Conservation (phyloP, 371 early-diverging fungal genomes). For the Amoeboaphelidium protococcarum region DNA sequence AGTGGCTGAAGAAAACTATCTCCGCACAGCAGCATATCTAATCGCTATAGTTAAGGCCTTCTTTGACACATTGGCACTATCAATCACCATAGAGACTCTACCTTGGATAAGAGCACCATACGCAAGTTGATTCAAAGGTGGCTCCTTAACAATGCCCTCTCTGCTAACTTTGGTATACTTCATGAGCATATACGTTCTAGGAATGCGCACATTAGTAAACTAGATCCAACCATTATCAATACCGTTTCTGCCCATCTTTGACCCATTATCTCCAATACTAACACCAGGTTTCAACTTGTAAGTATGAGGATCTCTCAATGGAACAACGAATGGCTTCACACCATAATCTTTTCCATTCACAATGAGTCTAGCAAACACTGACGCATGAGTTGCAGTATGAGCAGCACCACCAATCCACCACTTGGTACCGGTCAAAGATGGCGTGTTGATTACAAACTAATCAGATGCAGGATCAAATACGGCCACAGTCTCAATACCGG, state of each 20-base stretch:
- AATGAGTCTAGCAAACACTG: constrained; percentile 50
- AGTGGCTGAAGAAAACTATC: constrained; percentile 40
- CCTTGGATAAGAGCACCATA: constrained; percentile 71
- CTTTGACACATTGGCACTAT: constrained; percentile 61
- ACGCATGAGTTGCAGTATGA: constrained; percentile 51
- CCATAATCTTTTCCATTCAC: constrained; percentile 48
- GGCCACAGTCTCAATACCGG: background rate
- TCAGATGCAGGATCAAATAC: background rate
- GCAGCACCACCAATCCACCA: constrained; percentile 16
- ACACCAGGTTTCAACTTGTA: constrained; percentile 26
- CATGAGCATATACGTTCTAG: constrained; percentile 56
- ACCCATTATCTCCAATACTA: constrained; percentile 38
- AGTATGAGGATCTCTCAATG: constrained; percentile 29
- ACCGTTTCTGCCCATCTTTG: constrained; percentile 49
- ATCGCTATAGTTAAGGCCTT: constrained; percentile 69
- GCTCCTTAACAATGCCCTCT: constrained; percentile 24
- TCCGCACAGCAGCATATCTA: constrained; percentile 69
- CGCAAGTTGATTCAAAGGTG: constrained; percentile 31
- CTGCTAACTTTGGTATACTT: constrained; percentile 75
- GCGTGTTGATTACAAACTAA: background rate
- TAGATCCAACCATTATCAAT: constrained; percentile 64
- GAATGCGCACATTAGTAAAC: constrained; percentile 50
- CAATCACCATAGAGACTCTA: constrained; percentile 63
- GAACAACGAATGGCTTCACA: constrained; percentile 46
- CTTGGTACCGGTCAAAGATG: constrained; percentile 7